Base-by-base conservation (phyloP, 257 asterid species). In the Solanum neorickii region DNA sequence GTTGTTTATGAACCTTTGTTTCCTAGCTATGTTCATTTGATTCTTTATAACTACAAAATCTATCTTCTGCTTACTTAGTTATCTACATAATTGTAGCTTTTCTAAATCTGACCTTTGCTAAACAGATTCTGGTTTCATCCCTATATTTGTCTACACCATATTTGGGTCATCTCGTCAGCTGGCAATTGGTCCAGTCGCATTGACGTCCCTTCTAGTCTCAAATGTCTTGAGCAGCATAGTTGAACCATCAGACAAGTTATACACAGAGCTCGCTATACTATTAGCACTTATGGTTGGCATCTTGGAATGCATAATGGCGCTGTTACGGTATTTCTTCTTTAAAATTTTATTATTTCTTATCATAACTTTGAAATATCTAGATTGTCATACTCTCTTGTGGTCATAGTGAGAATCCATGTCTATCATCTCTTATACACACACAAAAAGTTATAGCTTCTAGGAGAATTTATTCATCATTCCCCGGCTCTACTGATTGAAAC, bases 161-260 rank as follows among this genome's bases (percentile, higher is more conserved):
- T 96, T 97, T 83, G 99, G 99, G 68, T 97, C 99, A 49, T 97
- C 99, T 85, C 98, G 99, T 83, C 99, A 97, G 95, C 98, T 97
- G 89, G 99, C 99, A 33, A 97, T 97, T 46, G 99, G 99, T 72
- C 99, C 99, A 13, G 99, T 97, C 86, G 99, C 99, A 78, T 88
- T 97, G 93, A 95, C 98, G 12, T 97, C 99, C 84, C 97, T 97
- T 90, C 94, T 97, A 86, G 99, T 95, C 75, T 97, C 99, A 72
- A 97, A 97, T 90, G 96, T 96, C 73, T 89, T 97, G 94, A 92
- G 98, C 86, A 89, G 90, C 91, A 95, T 96, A 86, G 98, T 93
- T 69, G 96, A 93, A 89, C 91, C 99, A 82, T 96, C 98, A 0
- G 99, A 96, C 16, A 89, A 88, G 89, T 94, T 97, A 90, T 97